Conservation (phyloP, 2,329 filamentous ascomycete species). For the Aspergillus aculeatinus region DNA sequence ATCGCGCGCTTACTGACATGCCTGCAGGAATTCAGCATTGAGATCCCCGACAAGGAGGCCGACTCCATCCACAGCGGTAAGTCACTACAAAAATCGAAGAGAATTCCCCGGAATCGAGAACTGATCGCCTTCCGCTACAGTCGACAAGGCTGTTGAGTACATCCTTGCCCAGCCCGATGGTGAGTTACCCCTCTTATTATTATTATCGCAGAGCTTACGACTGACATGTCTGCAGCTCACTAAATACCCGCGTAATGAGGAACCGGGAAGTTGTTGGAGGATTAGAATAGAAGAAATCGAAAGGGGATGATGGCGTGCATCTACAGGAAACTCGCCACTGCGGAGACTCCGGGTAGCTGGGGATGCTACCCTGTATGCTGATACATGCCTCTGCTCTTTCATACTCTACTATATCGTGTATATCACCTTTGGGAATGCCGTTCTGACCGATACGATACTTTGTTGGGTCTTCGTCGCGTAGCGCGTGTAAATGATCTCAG, state of each 20-base stretch:
- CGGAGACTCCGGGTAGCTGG: constrained; percentile 29
- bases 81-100: constrained; percentile 34
- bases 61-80: constrained; percentile 90
- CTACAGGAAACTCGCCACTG: constrained; percentile 26
- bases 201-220: background rate
- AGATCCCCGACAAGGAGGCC: constrained; percentile 97
- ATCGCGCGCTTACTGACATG: constrained; percentile 13
- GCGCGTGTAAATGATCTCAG: background rate
- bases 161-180: constrained; percentile 91
- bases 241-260: constrained; percentile 34
- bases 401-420: constrained; percentile 41
- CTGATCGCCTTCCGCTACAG: constrained; percentile 48
- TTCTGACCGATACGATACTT: constrained; percentile 25
- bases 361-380: constrained; percentile 37
- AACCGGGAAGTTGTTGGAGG: constrained; percentile 24
- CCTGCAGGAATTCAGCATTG: constrained; percentile 75
- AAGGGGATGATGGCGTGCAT: constrained; percentile 31
- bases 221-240: constrained; percentile 34
- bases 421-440: constrained; percentile 41
- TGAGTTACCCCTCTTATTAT: constrained; percentile 50
- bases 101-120: constrained; percentile 9
- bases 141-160: constrained; percentile 93
- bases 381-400: constrained; percentile 38
- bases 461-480: background rate
- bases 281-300: constrained; percentile 36